Evolutionary conservation across 2,329 filamentous ascomycete genomes (phyloP).

Genomic region (Dothiorella sarmentorum): DNA sequence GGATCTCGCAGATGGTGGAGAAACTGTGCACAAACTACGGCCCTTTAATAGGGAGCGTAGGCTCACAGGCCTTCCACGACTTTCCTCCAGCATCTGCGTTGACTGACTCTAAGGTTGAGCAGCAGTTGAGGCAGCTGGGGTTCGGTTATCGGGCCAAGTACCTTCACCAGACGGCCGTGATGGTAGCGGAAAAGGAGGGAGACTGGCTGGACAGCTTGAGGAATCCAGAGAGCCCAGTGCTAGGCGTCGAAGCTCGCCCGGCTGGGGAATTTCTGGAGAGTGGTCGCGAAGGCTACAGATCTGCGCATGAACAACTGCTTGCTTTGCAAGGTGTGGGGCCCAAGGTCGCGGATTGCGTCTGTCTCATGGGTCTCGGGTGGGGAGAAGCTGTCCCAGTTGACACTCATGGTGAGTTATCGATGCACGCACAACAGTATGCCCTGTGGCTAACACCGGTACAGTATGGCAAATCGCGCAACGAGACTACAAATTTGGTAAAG

Average conservation of each 20-base stretch:
- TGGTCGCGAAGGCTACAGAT: conserved; percentile 64
- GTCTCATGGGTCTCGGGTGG: conserved; percentile 94
- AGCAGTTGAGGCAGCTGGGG: conserved; percentile 73
- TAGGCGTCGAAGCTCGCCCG: conserved; percentile 44
- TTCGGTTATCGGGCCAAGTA: conserved; percentile 96
- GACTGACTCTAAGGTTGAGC: conserved; percentile 71
- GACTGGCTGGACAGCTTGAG: conserved; percentile 75
- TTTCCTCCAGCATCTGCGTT: conserved; percentile 77
- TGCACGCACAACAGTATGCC: background rate
- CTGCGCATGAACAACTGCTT: conserved; percentile 77
- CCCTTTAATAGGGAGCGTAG: conserved; percentile 66
- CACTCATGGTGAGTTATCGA: conserved; percentile 63
- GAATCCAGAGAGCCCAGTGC: conserved; percentile 69
- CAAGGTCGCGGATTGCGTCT: conserved; percentile 96
- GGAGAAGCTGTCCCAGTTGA: conserved; percentile 92
- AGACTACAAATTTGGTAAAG: conserved; percentile 88
- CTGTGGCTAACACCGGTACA: conserved; percentile 25
- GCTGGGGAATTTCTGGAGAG: conserved; percentile 50
- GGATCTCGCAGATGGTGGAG: conserved; percentile 95
- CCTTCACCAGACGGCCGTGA: conserved; percentile 77
- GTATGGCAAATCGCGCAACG: conserved; percentile 97
- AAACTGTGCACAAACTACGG: conserved; percentile 89
- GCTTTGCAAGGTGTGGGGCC: conserved; percentile 84
- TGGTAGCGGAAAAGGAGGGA: conserved; percentile 61
- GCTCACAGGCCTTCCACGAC: conserved; percentile 73